These are phyloP conservation scores for Aspergillus sp. DNA, from an alignment of 2,329 filamentous ascomycete species.

Conservation along the genomic window DNA sequence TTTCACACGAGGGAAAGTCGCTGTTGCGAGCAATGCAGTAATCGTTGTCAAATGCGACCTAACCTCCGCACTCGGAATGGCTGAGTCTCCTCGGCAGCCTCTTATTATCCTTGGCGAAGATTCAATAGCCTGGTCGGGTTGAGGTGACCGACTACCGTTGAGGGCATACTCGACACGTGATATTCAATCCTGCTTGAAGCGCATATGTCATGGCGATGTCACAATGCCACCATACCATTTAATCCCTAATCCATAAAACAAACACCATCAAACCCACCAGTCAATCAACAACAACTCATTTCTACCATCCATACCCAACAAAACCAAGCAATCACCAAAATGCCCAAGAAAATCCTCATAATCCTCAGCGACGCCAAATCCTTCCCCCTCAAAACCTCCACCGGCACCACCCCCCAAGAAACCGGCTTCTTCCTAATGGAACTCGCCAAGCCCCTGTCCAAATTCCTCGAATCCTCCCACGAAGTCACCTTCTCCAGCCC, in stretches of 20 bases:
- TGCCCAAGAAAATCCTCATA: slow-evolving; percentile 39
- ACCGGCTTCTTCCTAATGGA: slow-evolving; percentile 36
- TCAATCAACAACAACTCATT: too few relatives aligned
- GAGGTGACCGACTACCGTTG: neutral
- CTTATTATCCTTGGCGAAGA: neutral
- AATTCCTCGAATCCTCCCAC: slow-evolving; percentile 32
- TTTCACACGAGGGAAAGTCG: too few relatives aligned
- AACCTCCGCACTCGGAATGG: neutral
- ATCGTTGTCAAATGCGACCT: neutral
- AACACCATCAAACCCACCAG: too few relatives aligned
- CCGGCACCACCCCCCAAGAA: slow-evolving; percentile 20
- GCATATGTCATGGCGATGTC: too few relatives aligned
- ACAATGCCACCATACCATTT: too few relatives aligned
- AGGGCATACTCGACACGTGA: too few relatives aligned
- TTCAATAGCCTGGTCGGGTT: neutral
- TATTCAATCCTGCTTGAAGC: too few relatives aligned
- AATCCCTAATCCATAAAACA: too few relatives aligned
- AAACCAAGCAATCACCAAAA: slow-evolving; percentile 3
- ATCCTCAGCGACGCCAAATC: slow-evolving; percentile 38
- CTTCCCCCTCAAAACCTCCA: slow-evolving; percentile 30
- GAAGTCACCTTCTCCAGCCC: slow-evolving; percentile 44
- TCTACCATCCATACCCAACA: too few relatives aligned
- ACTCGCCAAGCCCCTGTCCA: slow-evolving; percentile 32
- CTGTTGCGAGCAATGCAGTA: neutral
- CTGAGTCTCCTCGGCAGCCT: neutral